Percentiles rank a stretch among this genome's conserved stretches.
Conservation (phyloP, 2,329 filamentous ascomycete genomes). For the Aaosphaeria arxii region DNA sequence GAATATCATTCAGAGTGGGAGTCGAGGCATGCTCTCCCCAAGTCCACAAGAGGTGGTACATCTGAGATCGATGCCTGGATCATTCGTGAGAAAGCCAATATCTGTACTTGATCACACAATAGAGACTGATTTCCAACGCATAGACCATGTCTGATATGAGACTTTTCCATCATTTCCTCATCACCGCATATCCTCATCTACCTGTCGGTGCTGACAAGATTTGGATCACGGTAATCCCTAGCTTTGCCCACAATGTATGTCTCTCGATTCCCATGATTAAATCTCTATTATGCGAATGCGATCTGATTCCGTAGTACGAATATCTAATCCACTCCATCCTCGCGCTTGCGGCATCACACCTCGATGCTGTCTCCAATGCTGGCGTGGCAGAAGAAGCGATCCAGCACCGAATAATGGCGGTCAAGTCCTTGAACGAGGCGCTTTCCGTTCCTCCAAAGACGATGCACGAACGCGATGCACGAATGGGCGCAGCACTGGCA, state of each 20-base stretch:
- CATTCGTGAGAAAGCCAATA: constrained; percentile 24
- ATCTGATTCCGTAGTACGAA: constrained; percentile 49
- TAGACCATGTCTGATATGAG: constrained; percentile 59
- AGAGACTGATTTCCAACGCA: constrained; percentile 8
- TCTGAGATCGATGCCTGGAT: constrained; percentile 28
- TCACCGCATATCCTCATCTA: constrained; percentile 61
- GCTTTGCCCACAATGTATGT: constrained; percentile 63
- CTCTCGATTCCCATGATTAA: not conserved
- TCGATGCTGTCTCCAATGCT: constrained; percentile 49
- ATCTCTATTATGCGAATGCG: too few relatives aligned
- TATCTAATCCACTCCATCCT: constrained; percentile 71
- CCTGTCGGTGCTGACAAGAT: constrained; percentile 63
- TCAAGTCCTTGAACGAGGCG: constrained; percentile 46
- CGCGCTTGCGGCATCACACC: constrained; percentile 64
- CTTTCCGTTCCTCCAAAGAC: constrained; percentile 32
- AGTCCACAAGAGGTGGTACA: constrained; percentile 24
- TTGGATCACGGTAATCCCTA: constrained; percentile 66
- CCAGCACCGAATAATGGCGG: constrained; percentile 63
- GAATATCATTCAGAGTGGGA: constrained; percentile 31
- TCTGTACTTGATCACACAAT: not conserved
- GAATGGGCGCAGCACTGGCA: constrained; percentile 35
- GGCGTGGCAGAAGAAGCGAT: constrained; percentile 58
- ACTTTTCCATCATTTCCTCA: constrained; percentile 66
- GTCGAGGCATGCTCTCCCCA: constrained; percentile 16
- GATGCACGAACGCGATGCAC: constrained; percentile 32